Percentiles rank a stretch among this genome's conserved stretches.
Conservation (phyloP, 2,329 filamentous ascomycete genomes). For the Chaetomiaceae sp. region DNA sequence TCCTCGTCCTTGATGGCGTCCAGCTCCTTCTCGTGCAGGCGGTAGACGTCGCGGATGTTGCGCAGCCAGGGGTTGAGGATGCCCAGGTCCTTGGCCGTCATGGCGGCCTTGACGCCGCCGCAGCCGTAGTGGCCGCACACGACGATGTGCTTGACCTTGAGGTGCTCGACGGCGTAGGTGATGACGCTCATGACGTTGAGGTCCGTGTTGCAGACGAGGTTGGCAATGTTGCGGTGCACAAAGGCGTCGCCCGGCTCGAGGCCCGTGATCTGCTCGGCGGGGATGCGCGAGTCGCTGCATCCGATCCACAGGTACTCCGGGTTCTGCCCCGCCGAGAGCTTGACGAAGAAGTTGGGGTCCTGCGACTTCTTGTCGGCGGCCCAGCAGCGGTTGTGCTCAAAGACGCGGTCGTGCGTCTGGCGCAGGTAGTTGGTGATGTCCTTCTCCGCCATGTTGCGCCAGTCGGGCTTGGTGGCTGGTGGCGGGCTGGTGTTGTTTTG, state of each 20-base stretch:
- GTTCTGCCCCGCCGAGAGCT: conserved; percentile 59
- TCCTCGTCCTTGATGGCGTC: conserved; percentile 56
- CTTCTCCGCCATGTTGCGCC: conserved; percentile 28
- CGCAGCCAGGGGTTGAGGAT: conserved; percentile 69
- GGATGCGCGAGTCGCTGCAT: conserved; percentile 84
- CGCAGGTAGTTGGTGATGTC: conserved; percentile 53
- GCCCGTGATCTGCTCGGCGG: conserved; percentile 82
- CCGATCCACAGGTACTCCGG: conserved; percentile 83
- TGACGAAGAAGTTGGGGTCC: conserved; percentile 62
- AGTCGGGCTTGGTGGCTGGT: conserved; percentile 7
- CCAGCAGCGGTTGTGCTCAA: conserved; percentile 65
- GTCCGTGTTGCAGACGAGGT: conserved; percentile 75
- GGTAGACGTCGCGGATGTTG: conserved; percentile 70
- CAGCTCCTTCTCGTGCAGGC: conserved; percentile 65
- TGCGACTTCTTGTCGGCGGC: conserved; percentile 52
- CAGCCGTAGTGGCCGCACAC: conserved; percentile 77
- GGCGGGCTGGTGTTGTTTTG: background rate
- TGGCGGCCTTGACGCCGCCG: conserved; percentile 70
- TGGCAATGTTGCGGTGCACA: conserved; percentile 93
- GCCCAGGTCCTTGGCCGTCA: conserved; percentile 65
- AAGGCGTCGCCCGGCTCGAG: conserved; percentile 87
- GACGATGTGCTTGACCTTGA: conserved; percentile 76
- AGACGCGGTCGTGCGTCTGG: conserved; percentile 62
- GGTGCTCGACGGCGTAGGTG: conserved; percentile 76
- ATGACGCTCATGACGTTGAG: conserved; percentile 77